Percentiles rank a stretch among this genome's conserved stretches.
phyloP scores from a whole-genome alignment of 1,284 basidiomycete species.

The Takashimella koratensis region DNA sequence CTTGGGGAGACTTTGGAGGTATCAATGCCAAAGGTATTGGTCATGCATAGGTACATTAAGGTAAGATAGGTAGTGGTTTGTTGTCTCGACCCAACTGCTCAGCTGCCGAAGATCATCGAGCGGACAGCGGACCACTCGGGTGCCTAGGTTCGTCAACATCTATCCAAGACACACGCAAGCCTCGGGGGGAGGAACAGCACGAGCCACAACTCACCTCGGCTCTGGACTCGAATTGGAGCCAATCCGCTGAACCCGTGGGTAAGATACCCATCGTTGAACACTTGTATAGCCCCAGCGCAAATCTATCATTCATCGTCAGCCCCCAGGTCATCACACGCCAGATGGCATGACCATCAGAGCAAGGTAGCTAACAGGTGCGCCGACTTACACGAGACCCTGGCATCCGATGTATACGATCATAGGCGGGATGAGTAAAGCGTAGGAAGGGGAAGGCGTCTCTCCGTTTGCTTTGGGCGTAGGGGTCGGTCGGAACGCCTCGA shows the following conservation, averaged over 20 bases:
- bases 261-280: slow-evolving; percentile 84
- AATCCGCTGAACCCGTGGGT: slow-evolving; percentile 82
- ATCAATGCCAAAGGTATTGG: too few relatives aligned
- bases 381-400: slow-evolving; percentile 46
- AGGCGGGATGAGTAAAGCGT: slow-evolving; percentile 33
- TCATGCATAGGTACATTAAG: too few relatives aligned
- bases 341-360: background rate
- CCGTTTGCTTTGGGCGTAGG: slow-evolving; percentile 16
- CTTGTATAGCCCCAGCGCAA: slow-evolving; percentile 81
- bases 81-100: background rate
- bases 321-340: slow-evolving; percentile 60
- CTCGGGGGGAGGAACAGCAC: background rate
- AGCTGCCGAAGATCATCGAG: background rate
- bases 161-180: background rate
- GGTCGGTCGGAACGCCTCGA: slow-evolving; percentile 43
- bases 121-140: slow-evolving; percentile 40
- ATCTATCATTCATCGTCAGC: slow-evolving; percentile 55
- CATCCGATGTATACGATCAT: slow-evolving; percentile 45
- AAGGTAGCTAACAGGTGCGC: background rate
- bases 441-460: slow-evolving; percentile 18
- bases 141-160: slow-evolving; percentile 19
- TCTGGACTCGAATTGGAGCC: slow-evolving; percentile 83
- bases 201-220: slow-evolving; percentile 56
- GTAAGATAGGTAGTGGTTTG: too few relatives aligned
- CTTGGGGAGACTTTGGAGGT: too few relatives aligned